Evolutionary conservation across 2,329 filamentous ascomycete genomes (phyloP).

Genomic region (Cladosporium cucumerinum): DNA sequence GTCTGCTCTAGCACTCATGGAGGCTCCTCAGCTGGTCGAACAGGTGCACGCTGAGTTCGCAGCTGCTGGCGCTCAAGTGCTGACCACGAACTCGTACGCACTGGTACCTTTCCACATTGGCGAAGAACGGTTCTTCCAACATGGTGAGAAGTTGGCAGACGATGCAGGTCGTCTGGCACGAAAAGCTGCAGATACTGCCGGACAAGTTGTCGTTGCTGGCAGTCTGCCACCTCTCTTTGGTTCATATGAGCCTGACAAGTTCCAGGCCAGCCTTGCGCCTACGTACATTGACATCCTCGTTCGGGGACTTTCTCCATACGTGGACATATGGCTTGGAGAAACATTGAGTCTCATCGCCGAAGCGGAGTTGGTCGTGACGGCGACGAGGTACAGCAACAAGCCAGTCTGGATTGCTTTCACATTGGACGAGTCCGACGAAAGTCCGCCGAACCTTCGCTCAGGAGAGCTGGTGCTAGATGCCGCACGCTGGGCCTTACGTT

Average conservation of each 20-base stretch:
- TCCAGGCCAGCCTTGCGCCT: background rate
- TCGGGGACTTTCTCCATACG: background rate
- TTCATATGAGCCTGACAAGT: slow-evolving; percentile 15
- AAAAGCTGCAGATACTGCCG: slow-evolving; percentile 3
- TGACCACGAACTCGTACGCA: slow-evolving; percentile 14
- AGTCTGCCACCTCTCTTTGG: slow-evolving; percentile 17
- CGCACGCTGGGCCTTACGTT: slow-evolving; percentile 3
- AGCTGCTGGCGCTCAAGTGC: slow-evolving; percentile 9
- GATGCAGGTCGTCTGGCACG: slow-evolving; percentile 10
- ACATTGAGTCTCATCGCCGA: slow-evolving; percentile 15
- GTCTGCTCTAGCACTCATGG: slow-evolving; percentile 13
- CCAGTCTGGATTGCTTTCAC: slow-evolving; percentile 14
- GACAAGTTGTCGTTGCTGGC: slow-evolving; percentile 4
- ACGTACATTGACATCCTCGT: background rate
- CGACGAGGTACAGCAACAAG: background rate
- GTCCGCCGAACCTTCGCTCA: background rate
- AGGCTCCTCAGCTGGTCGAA: slow-evolving; percentile 4
- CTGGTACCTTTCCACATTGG: slow-evolving; percentile 11
- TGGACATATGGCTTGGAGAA: slow-evolving; percentile 16
- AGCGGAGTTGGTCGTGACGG: slow-evolving; percentile 9
- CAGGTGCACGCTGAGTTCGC: slow-evolving; percentile 3
- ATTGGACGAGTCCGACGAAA: slow-evolving; percentile 1
- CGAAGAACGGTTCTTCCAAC: slow-evolving; percentile 7
- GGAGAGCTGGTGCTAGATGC: slow-evolving; percentile 11
- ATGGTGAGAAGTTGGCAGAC: slow-evolving; percentile 10